Percentiles rank a stretch among this genome's conserved stretches.
These are phyloP conservation scores for Phytopythium boreale DNA, from an alignment of 352 stramenopile species.

Conservation along the genomic window DNA sequence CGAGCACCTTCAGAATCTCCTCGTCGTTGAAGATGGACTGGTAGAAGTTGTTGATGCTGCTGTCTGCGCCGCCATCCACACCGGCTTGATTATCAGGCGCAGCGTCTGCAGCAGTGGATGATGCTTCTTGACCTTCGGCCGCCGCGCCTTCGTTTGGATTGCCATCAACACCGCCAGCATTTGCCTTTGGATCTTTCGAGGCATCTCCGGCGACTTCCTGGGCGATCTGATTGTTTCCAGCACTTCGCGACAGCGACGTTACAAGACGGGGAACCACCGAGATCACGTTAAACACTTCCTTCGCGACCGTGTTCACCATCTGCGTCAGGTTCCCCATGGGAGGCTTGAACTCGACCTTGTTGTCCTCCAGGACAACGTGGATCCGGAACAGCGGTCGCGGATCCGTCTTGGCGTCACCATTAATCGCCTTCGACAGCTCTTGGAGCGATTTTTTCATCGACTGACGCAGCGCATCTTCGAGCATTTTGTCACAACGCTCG, in stretches of 20 bases:
- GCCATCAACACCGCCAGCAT: slow-evolving; percentile 2
- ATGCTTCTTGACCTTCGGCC: slow-evolving; percentile 16
- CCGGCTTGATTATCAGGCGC: background rate
- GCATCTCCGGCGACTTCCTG: slow-evolving; percentile 12
- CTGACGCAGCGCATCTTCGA: slow-evolving; percentile 89
- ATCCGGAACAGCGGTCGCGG: slow-evolving; percentile 92
- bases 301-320: slow-evolving; percentile 93
- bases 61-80: slow-evolving; percentile 4
- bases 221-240: slow-evolving; percentile 18
- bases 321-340: slow-evolving; percentile 94
- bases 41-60: slow-evolving; percentile 78
- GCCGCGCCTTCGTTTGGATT: slow-evolving; percentile 10
- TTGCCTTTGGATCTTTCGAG: background rate
- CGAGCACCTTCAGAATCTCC: slow-evolving; percentile 93
- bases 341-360: slow-evolving; percentile 91
- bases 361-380: slow-evolving; percentile 92
- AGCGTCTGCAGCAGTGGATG: too few species aligned
- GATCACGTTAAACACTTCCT: slow-evolving; percentile 94
- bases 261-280: slow-evolving; percentile 89
- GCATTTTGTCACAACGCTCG: slow-evolving; percentile 86
- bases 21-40: slow-evolving; percentile 95
- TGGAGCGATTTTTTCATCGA: slow-evolving; percentile 94
- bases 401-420: slow-evolving; percentile 90
- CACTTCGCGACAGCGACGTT: slow-evolving; percentile 31
- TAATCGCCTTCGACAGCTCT: slow-evolving; percentile 93